Conservation (phyloP, 495 filamentous ascomycete genomes). For the Jackrogersella minutella region DNA sequence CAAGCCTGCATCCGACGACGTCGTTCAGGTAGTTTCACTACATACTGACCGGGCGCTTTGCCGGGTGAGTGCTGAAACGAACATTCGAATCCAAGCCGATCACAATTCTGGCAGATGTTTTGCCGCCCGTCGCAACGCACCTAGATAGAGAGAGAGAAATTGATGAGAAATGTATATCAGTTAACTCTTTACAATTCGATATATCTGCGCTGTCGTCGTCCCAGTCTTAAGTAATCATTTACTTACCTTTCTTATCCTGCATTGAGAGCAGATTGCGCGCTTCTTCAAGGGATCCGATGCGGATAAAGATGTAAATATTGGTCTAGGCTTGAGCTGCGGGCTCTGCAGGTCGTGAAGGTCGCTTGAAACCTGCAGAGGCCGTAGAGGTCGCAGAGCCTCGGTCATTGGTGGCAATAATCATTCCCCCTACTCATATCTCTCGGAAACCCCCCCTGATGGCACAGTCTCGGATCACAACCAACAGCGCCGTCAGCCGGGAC, state of each 20-base stretch:
- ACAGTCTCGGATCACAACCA: conserved; percentile 7
- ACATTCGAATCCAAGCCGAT: conserved; percentile 42
- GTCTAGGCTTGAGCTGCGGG: conserved; percentile 5
- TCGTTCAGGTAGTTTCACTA: conserved; percentile 36
- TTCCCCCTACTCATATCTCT: conserved; percentile 6
- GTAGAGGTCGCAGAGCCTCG: conserved; percentile 38
- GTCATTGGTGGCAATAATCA: conserved; percentile 29
- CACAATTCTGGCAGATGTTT: conserved; percentile 40
- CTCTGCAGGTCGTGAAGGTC: conserved; percentile 10
- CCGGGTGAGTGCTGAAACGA: conserved; percentile 38
- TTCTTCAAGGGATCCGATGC: conserved; percentile 21
- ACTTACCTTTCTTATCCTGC: conserved; percentile 39
- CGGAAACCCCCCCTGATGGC: not conserved
- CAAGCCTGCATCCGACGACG: conserved; percentile 42
- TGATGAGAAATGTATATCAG: not conserved
- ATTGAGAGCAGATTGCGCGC: conserved; percentile 41
- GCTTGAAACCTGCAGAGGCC: conserved; percentile 37
- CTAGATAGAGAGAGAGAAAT: too few species aligned
- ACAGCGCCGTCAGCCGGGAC: conserved; percentile 13
- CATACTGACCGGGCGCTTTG: conserved; percentile 32
- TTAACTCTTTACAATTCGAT: not conserved
- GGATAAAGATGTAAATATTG: conserved; percentile 14
- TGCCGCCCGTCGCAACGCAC: conserved; percentile 40
- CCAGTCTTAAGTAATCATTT: not conserved
- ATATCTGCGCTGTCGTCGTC: not conserved